These are phyloP conservation scores for Verticillium nubilum DNA, from an alignment of 2,329 filamentous ascomycete genomes.

Conservation along the genomic window DNA sequence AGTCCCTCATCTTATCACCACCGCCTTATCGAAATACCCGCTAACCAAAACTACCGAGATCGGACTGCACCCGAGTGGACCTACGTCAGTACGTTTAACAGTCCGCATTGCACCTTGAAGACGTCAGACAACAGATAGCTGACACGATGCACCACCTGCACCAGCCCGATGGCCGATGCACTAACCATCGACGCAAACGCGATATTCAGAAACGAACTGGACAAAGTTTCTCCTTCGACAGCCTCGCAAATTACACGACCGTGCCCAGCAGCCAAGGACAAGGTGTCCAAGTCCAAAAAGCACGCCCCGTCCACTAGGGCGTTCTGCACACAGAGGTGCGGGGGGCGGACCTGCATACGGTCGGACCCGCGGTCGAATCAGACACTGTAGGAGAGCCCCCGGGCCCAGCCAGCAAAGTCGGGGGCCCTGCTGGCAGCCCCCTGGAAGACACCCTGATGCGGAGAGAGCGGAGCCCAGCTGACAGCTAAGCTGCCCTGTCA, in stretches of 20 bases:
- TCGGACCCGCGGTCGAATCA: neutral
- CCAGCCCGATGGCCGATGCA: neutral
- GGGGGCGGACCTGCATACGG: slow-evolving; percentile 1
- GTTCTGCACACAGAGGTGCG: neutral
- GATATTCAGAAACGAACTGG: neutral
- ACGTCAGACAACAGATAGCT: neutral
- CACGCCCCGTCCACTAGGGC: neutral
- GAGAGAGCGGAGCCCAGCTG: neutral
- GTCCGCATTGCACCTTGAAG: neutral
- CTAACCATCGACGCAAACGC: neutral
- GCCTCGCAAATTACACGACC: neutral
- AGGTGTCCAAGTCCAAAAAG: neutral
- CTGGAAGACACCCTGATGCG: neutral
- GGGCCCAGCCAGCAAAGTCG: neutral
- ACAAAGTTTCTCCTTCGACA: neutral
- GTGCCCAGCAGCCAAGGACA: neutral
- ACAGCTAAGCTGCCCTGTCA: neutral
- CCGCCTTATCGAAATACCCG: neutral
- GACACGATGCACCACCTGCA: neutral
- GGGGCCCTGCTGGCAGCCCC: neutral
- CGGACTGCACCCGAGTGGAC: neutral
- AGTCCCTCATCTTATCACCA: neutral
- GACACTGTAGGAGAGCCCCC: neutral
- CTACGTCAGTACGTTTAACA: neutral
- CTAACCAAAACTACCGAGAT: neutral